These are phyloP conservation scores for Albatrellus ellisii DNA, from an alignment of 768 basidiomycete genomes.

Conservation along the genomic window DNA sequence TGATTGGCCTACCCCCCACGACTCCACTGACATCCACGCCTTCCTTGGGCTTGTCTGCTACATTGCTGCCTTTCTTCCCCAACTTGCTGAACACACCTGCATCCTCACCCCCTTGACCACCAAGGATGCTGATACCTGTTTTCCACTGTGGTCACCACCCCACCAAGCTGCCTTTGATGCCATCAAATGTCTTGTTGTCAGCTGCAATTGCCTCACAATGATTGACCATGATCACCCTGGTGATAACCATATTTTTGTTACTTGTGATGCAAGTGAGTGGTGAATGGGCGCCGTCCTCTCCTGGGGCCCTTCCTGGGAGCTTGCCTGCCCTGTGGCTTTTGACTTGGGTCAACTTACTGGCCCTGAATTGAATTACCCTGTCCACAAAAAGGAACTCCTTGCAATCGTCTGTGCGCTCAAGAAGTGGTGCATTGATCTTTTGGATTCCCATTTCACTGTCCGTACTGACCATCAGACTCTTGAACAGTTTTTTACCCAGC, in stretches of 20 bases:
- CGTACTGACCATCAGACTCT: not conserved
- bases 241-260: slow-evolving; percentile 22
- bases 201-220: slow-evolving; percentile 17
- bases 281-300: not conserved
- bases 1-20: not conserved
- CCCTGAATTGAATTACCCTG: not conserved
- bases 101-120: slow-evolving; percentile 15
- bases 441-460: not conserved
- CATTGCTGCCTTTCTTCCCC: slow-evolving; percentile 13
- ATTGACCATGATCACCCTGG: slow-evolving; percentile 22
- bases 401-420: not conserved
- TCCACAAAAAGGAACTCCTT: not conserved
- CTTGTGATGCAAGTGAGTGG: slow-evolving; percentile 18
- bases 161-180: slow-evolving; percentile 23
- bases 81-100: slow-evolving; percentile 12
- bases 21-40: not conserved
- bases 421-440: not conserved
- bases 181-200: slow-evolving; percentile 20
- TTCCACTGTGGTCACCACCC: slow-evolving; percentile 15
- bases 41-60: slow-evolving; percentile 10
- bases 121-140: slow-evolving; percentile 16
- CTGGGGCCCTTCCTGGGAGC: not conserved
- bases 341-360: not conserved
- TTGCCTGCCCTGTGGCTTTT: not conserved
- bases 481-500: slow-evolving; percentile 18